phyloP scores from a whole-genome alignment of 1,139 yeast genomes.

The Diutina scorzettiae region DNA sequence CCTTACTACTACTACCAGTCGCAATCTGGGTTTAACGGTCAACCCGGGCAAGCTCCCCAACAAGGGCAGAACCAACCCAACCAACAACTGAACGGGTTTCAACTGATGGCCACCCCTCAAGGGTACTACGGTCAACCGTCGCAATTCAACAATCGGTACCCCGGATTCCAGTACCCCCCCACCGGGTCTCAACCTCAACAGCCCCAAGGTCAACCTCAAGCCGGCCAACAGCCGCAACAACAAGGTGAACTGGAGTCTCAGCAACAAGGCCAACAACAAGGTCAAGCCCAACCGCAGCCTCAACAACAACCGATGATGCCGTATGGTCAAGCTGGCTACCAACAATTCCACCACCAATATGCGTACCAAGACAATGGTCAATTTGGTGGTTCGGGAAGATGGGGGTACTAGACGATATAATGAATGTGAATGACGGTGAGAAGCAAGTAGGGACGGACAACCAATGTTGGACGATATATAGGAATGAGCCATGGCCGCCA shows the following conservation, averaged over 20 bases:
- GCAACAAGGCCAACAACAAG: constrained; percentile 10
- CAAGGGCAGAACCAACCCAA: constrained; percentile 4
- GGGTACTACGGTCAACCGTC: constrained; percentile 28
- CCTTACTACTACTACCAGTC: constrained; percentile 3
- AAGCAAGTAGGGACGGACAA: too few species aligned
- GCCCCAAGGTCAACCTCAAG: neutral
- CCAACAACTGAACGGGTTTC: neutral
- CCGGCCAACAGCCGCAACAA: constrained; percentile 14
- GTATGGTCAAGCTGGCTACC: constrained; percentile 31
- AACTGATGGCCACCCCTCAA: neutral
- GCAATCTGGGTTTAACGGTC: neutral
- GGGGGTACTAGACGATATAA: neutral
- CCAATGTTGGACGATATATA: too few species aligned
- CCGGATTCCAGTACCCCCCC: constrained; percentile 12
- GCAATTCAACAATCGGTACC: constrained; percentile 27
- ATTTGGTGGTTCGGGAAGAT: constrained; percentile 12
- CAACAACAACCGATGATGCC: constrained; percentile 18
- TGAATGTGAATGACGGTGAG: too few species aligned
- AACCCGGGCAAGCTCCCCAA: neutral
- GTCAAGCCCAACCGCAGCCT: constrained; percentile 8
- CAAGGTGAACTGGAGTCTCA: constrained; percentile 6
- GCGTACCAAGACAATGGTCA: constrained; percentile 33
- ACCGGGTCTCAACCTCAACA: neutral
- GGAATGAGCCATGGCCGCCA: too few species aligned
- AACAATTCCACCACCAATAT: constrained; percentile 30